Base-by-base conservation (phyloP, 805 yeast species). In the Komagataella mondaviorum region DNA sequence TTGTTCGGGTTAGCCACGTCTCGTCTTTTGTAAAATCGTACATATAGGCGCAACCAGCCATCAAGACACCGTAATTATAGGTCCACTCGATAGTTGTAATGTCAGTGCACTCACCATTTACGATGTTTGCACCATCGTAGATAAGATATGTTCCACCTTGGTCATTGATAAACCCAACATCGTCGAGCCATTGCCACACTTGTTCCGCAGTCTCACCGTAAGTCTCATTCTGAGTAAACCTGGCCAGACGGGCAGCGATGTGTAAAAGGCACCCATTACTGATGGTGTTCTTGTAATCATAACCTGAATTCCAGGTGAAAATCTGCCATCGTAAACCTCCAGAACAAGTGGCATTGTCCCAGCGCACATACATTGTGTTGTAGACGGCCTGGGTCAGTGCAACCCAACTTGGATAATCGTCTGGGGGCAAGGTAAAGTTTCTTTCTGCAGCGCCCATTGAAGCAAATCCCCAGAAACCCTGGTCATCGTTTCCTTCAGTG, bases 251-350 rank as follows among this genome's bases (percentile, higher is more conserved):
- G 0, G 96, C 93, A 16, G 86, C 95, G 45, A 90, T 63, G 58
- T 88, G 88, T 77, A 90, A 89, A 51, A 90, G 71, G 49, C 90
- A 86, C 23, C 95, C 97, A 65, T 88, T 90, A n/a, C 95, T 76
- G 53, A 90, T 88, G 44, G 96, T 71, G 65, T 91, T 91, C 66
- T 91, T 91, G 68, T 91, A 91, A 65, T 87, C 85, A 64, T 89
- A 91, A 55, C 98, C 99, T 6, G 88, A 75, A 64, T 91, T 91
- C 96, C 96, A 90, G 52, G 83, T 75, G 70, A 83, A 91, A 60
- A 91, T 91, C 71, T 91, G 98, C 98, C 98, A 91, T 67, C 97
- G 75, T 54, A 91, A 69, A 1, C 99, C 98, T 53, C 99, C 98
- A 47, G 73, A 77, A 69, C 99, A 91, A 51, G 71, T 60, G 3